phyloP scores from a whole-genome alignment of 371 early-diverging fungal species.

The Phascolomyces articulosus region DNA sequence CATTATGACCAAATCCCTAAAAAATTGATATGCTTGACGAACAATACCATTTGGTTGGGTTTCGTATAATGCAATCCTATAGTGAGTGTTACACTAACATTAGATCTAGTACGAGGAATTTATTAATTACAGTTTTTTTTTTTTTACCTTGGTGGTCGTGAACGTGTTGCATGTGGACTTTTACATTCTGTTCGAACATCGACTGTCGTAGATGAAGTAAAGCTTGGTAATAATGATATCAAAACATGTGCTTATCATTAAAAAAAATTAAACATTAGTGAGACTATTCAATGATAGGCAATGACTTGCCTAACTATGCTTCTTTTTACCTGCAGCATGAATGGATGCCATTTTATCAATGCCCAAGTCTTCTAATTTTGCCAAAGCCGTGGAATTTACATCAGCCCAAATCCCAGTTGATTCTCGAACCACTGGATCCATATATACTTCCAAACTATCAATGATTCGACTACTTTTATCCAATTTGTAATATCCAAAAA shows the following conservation, averaged over 20 bases:
- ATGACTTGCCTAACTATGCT: too few species aligned
- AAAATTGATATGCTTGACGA: slow-evolving; percentile 35
- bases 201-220: slow-evolving; percentile 20
- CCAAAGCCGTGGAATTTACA: slow-evolving; percentile 28
- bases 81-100: too few species aligned
- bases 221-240: slow-evolving; percentile 38
- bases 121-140: too few species aligned
- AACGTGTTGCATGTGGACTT: slow-evolving; percentile 45
- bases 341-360: slow-evolving; percentile 51
- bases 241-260: slow-evolving; percentile 50
- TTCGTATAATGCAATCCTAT: slow-evolving; percentile 45
- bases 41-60: slow-evolving; percentile 38
- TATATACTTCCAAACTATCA: slow-evolving; percentile 47
- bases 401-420: slow-evolving; percentile 50
- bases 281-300: too few species aligned
- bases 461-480: slow-evolving; percentile 45
- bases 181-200: slow-evolving; percentile 52
- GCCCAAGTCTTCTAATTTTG: slow-evolving; percentile 17
- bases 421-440: slow-evolving; percentile 48
- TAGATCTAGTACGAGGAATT: too few species aligned
- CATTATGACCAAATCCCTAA: slow-evolving; percentile 29
- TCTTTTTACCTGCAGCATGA: slow-evolving; percentile 50
- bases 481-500: slow-evolving; percentile 62
- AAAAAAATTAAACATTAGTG: too few species aligned
- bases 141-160: slow-evolving; percentile 34